These are phyloP conservation scores for Chytridium lagenaria DNA, from an alignment of 371 early-diverging fungal species.

Conservation along the genomic window DNA sequence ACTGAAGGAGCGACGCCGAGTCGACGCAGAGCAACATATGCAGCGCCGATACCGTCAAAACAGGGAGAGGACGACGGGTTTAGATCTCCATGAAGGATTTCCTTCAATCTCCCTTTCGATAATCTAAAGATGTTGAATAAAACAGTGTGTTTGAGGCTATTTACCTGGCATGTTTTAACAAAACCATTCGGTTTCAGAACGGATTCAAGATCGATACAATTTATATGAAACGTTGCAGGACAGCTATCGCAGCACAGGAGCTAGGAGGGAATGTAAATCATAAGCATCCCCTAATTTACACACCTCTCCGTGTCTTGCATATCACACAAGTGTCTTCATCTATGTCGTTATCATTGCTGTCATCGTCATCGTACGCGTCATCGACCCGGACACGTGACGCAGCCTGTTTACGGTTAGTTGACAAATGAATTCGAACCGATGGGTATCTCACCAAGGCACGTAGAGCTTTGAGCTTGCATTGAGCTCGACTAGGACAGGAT, in stretches of 20 bases:
- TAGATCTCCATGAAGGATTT: constrained; percentile 19
- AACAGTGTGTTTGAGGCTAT: background rate
- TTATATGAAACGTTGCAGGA: constrained; percentile 19
- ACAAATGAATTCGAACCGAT: background rate
- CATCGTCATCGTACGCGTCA: constrained; percentile 10
- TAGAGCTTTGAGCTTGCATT: constrained; percentile 9
- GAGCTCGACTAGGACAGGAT: constrained; percentile 6
- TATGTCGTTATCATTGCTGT: constrained; percentile 12
- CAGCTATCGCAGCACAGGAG: constrained; percentile 25
- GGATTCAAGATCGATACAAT: constrained; percentile 12
- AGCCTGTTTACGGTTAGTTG: constrained; percentile 1
- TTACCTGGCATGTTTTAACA: constrained; percentile 9
- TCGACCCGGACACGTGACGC: background rate
- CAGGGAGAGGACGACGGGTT: constrained; percentile 19
- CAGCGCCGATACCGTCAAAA: constrained; percentile 26
- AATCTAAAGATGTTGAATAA: background rate
- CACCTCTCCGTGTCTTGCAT: constrained; percentile 19
- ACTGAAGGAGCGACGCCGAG: constrained; percentile 16
- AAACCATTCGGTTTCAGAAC: background rate
- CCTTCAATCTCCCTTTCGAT: constrained; percentile 3
- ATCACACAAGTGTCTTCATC: constrained; percentile 16
- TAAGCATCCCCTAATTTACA: background rate
- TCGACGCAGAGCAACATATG: constrained; percentile 21
- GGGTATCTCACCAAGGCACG: background rate
- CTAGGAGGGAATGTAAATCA: constrained; percentile 1